Percentiles rank a stretch among this genome's conserved stretches.
Conservation (phyloP, 2,329 filamentous ascomycete species). For the Hansfordia pulvinata region DNA sequence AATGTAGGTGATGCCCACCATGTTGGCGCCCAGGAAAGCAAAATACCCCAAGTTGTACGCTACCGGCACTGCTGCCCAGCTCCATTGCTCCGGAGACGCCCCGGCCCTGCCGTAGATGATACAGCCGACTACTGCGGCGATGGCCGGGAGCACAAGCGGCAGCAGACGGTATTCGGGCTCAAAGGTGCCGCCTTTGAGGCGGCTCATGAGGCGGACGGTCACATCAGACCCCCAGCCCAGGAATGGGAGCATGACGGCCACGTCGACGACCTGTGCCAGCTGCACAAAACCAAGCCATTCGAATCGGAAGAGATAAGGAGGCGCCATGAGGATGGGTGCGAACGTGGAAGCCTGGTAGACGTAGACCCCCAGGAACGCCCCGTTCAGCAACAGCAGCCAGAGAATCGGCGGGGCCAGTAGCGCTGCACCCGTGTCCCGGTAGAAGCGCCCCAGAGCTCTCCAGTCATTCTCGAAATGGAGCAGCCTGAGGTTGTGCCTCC, state of each 20-base stretch:
- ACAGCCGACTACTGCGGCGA: constrained; percentile 2
- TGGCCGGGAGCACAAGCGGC: constrained; percentile 2
- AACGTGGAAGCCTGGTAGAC: constrained; percentile 11
- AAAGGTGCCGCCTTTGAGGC: constrained; percentile 1
- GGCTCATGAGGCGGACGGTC: constrained; percentile 3
- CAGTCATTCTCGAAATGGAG: constrained; percentile 8
- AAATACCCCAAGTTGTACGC: constrained; percentile 10
- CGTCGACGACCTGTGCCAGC: constrained; percentile 8
- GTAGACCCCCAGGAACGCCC: constrained; percentile 11
- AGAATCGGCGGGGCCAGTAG: constrained; percentile 8
- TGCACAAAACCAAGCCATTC: constrained; percentile 8
- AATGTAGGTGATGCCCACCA: constrained; percentile 13
- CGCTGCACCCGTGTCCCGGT: constrained; percentile 6
- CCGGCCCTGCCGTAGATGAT: constrained; percentile 13
- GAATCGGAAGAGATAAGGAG: constrained; percentile 7
- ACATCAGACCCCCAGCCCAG: constrained; percentile 10
- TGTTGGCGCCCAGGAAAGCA: constrained; percentile 12
- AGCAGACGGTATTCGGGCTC: constrained; percentile 6
- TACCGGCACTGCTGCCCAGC: constrained; percentile 8
- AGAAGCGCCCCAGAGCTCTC: constrained; percentile 5
- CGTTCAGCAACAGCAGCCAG: constrained; percentile 11
- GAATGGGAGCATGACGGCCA: constrained; percentile 6
- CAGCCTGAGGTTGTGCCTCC: constrained; percentile 10
- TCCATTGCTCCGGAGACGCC: constrained; percentile 13
- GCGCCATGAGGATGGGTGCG: constrained; percentile 7